A percentile compares a stretch with the other conserved stretches of the same genome.
Evolutionary conservation across 306 rosid species (phyloP).

Genomic region (Adenanthera pavonina): DNA sequence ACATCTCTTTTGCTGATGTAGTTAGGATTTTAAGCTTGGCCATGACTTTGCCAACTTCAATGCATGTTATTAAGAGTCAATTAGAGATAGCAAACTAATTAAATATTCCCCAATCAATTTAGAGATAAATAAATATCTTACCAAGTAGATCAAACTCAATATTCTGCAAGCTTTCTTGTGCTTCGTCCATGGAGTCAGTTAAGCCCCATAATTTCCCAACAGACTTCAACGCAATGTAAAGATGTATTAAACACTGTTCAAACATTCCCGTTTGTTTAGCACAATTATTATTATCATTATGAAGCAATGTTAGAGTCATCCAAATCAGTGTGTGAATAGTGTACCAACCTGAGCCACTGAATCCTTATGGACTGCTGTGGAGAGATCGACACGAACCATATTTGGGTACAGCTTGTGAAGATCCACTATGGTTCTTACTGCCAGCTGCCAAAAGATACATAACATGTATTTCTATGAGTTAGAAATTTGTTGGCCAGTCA

Average conservation of each 20-base stretch:
- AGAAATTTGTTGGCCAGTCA: neutral
- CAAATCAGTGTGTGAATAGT: neutral
- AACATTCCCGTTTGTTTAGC: neutral
- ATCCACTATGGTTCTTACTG: constrained; percentile 16
- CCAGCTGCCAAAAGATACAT: constrained; percentile 35
- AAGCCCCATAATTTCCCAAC: constrained; percentile 46
- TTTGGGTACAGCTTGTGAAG: constrained; percentile 47
- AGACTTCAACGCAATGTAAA: constrained; percentile 39
- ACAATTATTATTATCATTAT: neutral
- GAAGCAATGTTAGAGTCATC: neutral
- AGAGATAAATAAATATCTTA: neutral
- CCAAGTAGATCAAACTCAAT: constrained; percentile 42
- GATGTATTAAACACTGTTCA: constrained; percentile 37
- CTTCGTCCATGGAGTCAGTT: neutral
- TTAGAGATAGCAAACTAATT: neutral
- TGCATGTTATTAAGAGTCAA: neutral
- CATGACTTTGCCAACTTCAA: constrained; percentile 3
- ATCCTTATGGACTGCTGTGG: constrained; percentile 13
- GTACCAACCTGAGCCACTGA: constrained; percentile 43
- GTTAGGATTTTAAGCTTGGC: constrained; percentile 39
- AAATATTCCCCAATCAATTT: neutral
- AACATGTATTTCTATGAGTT: neutral
- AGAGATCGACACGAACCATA: constrained; percentile 26
- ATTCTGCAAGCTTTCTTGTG: constrained; percentile 27
- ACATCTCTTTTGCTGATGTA: constrained; percentile 39